Evolutionary conservation across 176 grass and related monocot species (phyloP).

Genomic region (Olyra latifolia): DNA sequence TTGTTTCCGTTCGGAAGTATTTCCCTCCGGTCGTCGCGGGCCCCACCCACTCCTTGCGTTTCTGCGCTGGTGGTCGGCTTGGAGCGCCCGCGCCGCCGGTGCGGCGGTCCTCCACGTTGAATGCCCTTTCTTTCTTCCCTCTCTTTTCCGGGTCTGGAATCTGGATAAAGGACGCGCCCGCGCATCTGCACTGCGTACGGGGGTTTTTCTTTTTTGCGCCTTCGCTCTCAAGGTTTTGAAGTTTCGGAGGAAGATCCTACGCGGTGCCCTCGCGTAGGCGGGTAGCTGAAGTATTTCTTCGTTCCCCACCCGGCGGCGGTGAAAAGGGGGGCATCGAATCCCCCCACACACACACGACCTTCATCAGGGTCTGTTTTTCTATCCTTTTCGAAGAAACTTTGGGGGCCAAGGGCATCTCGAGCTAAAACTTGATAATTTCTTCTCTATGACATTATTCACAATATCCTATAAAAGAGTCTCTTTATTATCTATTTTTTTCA

Average conservation of each 20-base stretch:
- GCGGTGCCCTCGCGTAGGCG: neutral
- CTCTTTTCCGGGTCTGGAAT: too few species aligned
- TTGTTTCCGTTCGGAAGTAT: neutral
- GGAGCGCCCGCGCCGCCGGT: neutral
- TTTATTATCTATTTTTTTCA: too few species aligned
- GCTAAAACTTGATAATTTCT: too few species aligned
- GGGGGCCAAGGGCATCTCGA: too few species aligned
- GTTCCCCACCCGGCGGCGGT: neutral
- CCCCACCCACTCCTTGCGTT: too few species aligned
- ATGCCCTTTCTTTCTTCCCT: neutral
- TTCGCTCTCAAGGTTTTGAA: neutral
- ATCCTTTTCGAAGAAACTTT: neutral
- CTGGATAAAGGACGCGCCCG: neutral
- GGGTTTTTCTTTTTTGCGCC: neutral
- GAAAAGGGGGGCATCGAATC: neutral
- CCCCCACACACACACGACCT: neutral
- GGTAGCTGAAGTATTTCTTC: too few species aligned
- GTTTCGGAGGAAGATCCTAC: neutral
- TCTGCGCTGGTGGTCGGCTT: neutral
- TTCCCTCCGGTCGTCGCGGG: neutral
- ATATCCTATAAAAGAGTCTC: too few species aligned
- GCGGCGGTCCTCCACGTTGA: constrained; percentile 17
- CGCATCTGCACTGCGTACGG: neutral
- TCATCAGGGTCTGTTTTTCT: too few species aligned
- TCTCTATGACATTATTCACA: too few species aligned